phyloP scores from a whole-genome alignment of 2,329 filamentous ascomycete genomes.

The Penicillium glabrum region DNA sequence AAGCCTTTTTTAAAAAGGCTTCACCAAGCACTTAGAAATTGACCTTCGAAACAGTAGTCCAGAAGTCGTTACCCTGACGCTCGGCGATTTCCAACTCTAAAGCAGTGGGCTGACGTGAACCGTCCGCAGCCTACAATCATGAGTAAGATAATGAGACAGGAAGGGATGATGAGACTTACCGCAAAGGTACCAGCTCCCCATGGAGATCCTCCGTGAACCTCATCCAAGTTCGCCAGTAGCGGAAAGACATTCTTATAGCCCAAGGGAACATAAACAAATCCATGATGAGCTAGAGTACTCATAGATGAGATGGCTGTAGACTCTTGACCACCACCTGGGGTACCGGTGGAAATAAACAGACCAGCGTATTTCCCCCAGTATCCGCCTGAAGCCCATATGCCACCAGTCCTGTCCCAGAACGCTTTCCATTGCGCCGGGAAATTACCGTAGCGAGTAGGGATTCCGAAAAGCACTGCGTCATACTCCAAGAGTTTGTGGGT shows the following conservation, averaged over 20 bases:
- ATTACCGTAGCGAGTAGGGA: conserved; percentile 95
- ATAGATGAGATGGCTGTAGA: conserved; percentile 76
- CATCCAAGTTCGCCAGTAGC: conserved; percentile 67
- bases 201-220: conserved; percentile 81
- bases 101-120: conserved; percentile 74
- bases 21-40: conserved; percentile 44
- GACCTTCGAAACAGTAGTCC: conserved; percentile 70
- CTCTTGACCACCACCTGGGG: conserved; percentile 88
- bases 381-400: conserved; percentile 75
- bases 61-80: conserved; percentile 83
- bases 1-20: no score
- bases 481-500: conserved; percentile 67
- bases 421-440: conserved; percentile 96
- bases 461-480: conserved; percentile 88
- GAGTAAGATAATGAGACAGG: not conserved
- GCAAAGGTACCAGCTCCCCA: conserved; percentile 96
- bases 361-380: conserved; percentile 88
- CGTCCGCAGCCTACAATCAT: conserved; percentile 59
- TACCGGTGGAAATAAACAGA: conserved; percentile 81
- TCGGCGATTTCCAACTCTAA: conserved; percentile 78
- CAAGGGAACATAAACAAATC: conserved; percentile 92
- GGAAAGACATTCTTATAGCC: conserved; percentile 82
- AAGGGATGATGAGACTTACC: conserved; percentile 41
- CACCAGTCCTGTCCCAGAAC: conserved; percentile 82
- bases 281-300: conserved; percentile 91